Conservation (phyloP, 192 early-diverging fungal genomes). For the Chytriomyces sp. region DNA sequence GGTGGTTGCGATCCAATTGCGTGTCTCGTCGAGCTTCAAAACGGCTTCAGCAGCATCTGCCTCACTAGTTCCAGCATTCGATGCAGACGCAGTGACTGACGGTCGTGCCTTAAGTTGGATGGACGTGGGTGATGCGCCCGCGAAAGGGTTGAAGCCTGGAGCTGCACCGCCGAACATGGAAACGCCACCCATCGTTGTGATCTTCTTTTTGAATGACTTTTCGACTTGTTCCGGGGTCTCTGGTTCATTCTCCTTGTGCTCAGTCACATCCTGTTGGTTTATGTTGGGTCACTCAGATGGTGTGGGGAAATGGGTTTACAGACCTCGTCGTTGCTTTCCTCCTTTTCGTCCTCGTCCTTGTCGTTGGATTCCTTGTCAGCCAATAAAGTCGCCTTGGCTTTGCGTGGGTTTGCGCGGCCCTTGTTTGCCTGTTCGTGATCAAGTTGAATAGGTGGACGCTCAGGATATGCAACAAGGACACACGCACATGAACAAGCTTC, state of each 20-base stretch:
- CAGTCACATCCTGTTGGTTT: too few relatives aligned
- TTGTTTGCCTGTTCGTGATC: not conserved
- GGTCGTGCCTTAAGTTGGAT: conserved; percentile 20
- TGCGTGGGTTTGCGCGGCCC: not conserved
- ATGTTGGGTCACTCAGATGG: too few relatives aligned
- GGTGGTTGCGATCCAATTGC: conserved; percentile 11
- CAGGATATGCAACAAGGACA: not conserved
- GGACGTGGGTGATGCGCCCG: conserved; percentile 5
- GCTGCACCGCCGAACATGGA: conserved; percentile 19
- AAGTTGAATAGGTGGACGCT: not conserved
- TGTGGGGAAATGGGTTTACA: too few relatives aligned
- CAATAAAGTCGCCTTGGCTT: not conserved
- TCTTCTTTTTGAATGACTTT: conserved; percentile 21
- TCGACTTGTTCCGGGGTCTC: not conserved
- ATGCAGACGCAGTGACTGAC: not conserved
- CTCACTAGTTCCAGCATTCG: not conserved
- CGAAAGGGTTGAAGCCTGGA: conserved; percentile 33
- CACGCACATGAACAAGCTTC: conserved; percentile 10
- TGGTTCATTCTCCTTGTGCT: not conserved
- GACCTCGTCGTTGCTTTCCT: not conserved
- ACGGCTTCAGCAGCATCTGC: conserved; percentile 15
- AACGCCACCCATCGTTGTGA: conserved; percentile 30
- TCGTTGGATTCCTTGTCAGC: not conserved
- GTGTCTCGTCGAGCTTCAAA: conserved; percentile 6
- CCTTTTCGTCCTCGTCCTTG: not conserved